phyloP scores from a whole-genome alignment of 768 basidiomycete species.

The Tylopilus sp. region DNA sequence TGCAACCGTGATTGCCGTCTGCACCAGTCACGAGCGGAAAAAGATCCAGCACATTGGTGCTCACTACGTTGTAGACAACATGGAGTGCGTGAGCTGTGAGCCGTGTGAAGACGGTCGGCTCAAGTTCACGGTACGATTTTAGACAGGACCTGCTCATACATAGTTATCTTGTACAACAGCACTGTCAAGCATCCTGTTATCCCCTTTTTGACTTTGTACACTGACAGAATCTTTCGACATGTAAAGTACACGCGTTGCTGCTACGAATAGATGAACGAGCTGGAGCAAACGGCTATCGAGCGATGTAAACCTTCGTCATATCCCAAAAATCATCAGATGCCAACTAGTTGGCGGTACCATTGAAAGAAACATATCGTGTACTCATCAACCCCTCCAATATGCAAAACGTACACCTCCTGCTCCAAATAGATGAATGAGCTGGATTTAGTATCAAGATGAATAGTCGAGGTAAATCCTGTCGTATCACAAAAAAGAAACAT shows the following conservation, averaged over 20 bases:
- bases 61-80: conserved; percentile 52
- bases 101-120: conserved; percentile 39
- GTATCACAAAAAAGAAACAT: neutral
- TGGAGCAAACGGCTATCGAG: too few relatives aligned
- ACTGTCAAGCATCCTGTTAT: neutral
- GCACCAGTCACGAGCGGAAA: conserved; percentile 63
- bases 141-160: neutral
- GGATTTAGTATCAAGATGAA: neutral
- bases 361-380: neutral
- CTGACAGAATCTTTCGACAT: neutral
- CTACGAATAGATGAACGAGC: too few relatives aligned
- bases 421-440: neutral
- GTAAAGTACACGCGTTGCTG: conserved; percentile 1
- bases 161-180: neutral
- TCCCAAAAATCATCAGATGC: too few relatives aligned
- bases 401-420: neutral
- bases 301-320: too few relatives aligned
- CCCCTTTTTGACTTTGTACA: neutral
- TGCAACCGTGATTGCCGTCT: conserved; percentile 68
- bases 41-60: conserved; percentile 55
- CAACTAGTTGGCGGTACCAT: too few relatives aligned
- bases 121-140: conserved; percentile 40
- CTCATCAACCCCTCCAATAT: neutral
- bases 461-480: neutral
- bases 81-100: conserved; percentile 46